These are phyloP conservation scores for Chlamydomonas sp. DNA, from an alignment of 139 green algal genomes.

Conservation along the genomic window DNA sequence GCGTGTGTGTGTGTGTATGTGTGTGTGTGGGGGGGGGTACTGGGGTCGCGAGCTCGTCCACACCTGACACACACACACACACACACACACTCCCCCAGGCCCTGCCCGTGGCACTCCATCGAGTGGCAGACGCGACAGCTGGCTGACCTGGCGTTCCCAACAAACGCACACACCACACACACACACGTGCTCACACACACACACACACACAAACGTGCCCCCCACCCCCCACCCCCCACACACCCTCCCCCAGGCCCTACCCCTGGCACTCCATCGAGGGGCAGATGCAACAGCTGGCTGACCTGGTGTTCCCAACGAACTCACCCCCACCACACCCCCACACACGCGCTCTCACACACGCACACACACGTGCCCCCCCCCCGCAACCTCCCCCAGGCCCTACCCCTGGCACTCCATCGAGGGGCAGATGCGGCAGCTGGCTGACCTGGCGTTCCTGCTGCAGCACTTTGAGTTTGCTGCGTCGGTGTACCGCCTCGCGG, in stretches of 20 bases:
- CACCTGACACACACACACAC: background rate
- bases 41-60: too few species aligned
- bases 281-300: slow-evolving; percentile 74
- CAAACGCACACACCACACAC: background rate
- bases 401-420: slow-evolving; percentile 56
- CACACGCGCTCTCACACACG: background rate
- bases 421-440: slow-evolving; percentile 72
- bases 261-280: slow-evolving; percentile 54
- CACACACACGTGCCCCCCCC: too few species aligned
- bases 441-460: slow-evolving; percentile 80
- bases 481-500: slow-evolving; percentile 67
- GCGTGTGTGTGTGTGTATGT: too few species aligned
- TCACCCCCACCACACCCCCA: background rate
- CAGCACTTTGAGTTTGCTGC: slow-evolving; percentile 70
- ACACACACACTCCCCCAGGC: slow-evolving; percentile 14
- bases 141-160: slow-evolving; percentile 75
- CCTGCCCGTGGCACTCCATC: slow-evolving; percentile 39
- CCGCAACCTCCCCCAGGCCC: slow-evolving; percentile 10
- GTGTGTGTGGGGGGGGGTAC: too few species aligned
- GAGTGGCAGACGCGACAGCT: slow-evolving; percentile 80
- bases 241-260: slow-evolving; percentile 26
- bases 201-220: too few species aligned
- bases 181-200: background rate
- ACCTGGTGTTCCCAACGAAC: slow-evolving; percentile 79
- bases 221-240: too few species aligned